Percentiles rank a stretch among this genome's conserved stretches.
These are phyloP conservation scores for Dactylellina cionopaga DNA, from an alignment of 2,329 filamentous ascomycete genomes.

Conservation along the genomic window DNA sequence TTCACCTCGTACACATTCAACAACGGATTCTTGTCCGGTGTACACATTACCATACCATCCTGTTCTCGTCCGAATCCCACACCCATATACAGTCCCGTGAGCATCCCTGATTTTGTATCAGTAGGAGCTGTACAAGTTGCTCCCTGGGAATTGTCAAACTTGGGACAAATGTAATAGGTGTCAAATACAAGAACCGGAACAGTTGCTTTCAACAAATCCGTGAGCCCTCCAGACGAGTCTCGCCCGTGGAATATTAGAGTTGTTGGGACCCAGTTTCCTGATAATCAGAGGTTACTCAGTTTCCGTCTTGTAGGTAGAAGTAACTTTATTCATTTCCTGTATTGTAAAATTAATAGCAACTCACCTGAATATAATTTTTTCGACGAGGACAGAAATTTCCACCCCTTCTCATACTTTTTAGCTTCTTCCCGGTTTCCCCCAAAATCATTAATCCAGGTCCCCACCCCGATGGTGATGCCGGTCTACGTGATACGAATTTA, in stretches of 20 bases:
- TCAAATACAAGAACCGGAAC: conserved; percentile 38
- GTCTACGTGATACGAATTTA: conserved; percentile 10
- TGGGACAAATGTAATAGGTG: conserved; percentile 28
- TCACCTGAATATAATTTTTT: conserved; percentile 39
- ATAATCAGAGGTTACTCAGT: neutral
- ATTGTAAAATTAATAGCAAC: neutral
- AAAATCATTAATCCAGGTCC: conserved; percentile 30
- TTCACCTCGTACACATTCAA: conserved; percentile 36
- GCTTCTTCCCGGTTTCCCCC: conserved; percentile 30
- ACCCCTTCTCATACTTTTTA: conserved; percentile 9
- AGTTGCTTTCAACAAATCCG: conserved; percentile 8
- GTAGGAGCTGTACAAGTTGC: conserved; percentile 14
- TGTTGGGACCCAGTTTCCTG: conserved; percentile 46
- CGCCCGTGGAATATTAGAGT: conserved; percentile 23
- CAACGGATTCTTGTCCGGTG: conserved; percentile 46
- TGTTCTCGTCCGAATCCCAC: conserved; percentile 45
- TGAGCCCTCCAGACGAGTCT: neutral
- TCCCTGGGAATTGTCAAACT: conserved; percentile 19
- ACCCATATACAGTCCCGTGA: conserved; percentile 39
- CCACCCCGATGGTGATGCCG: conserved; percentile 39
- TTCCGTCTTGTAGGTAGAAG: no score
- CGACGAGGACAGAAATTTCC: conserved; percentile 42
- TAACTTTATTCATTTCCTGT: neutral
- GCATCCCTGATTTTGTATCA: neutral
- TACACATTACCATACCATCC: conserved; percentile 43